These are phyloP conservation scores for Brasilioporus rufonigricans DNA, from an alignment of 768 basidiomycete species.

Conservation along the genomic window DNA sequence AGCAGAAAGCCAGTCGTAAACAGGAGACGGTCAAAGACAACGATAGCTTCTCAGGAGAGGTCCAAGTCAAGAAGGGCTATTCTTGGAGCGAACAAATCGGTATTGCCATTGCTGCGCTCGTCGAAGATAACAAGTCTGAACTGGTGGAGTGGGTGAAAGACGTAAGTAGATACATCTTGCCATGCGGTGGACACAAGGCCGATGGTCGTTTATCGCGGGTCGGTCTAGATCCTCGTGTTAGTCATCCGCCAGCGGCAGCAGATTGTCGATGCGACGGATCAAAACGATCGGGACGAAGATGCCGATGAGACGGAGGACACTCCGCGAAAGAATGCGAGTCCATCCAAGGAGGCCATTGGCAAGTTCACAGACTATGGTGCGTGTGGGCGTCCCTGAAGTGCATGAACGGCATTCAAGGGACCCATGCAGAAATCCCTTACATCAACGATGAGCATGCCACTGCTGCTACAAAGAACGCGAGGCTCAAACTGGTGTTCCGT, in stretches of 20 bases:
- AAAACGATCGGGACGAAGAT: constrained; percentile 37
- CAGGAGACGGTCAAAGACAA: constrained; percentile 33
- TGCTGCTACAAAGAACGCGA: constrained; percentile 73
- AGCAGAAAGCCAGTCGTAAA: constrained; percentile 38
- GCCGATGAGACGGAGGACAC: constrained; percentile 32
- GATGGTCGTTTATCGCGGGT: constrained; percentile 7
- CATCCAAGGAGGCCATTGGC: constrained; percentile 65
- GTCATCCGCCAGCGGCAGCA: constrained; percentile 58
- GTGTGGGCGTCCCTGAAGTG: constrained; percentile 27
- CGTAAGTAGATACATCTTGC: constrained; percentile 46
- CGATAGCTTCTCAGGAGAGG: constrained; percentile 56
- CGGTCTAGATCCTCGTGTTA: constrained; percentile 62
- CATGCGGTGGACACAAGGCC: constrained; percentile 22
- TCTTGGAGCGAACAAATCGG: constrained; percentile 89
- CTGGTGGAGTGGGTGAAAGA: constrained; percentile 81
- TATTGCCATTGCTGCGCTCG: constrained; percentile 73
- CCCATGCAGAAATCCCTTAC: constrained; percentile 68
- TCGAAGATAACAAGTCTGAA: constrained; percentile 59
- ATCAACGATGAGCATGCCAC: constrained; percentile 70
- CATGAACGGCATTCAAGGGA: neutral
- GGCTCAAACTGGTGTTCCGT: constrained; percentile 83
- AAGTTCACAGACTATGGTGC: constrained; percentile 77
- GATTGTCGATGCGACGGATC: constrained; percentile 62
- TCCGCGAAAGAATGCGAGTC: constrained; percentile 32
- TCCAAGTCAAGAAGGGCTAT: constrained; percentile 83